Base-by-base conservation (phyloP, 2,329 filamentous ascomycete genomes). In the Dactylellina drechsleri region DNA sequence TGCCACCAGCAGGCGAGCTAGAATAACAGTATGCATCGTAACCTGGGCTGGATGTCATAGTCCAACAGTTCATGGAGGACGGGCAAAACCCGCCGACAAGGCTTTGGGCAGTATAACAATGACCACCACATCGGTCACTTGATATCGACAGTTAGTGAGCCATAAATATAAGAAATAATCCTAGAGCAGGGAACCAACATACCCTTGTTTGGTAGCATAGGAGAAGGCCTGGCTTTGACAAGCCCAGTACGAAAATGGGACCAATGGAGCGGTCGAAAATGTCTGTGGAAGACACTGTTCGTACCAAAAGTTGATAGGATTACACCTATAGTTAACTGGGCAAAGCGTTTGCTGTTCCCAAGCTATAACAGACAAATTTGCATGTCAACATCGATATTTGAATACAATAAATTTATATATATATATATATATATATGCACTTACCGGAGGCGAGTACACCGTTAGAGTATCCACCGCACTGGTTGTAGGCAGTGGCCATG, bases 251-350 rank as follows among this genome's bases (percentile, higher is more conserved):
- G 40, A 23, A 31, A 53, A 20, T 59, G 71, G 64, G 8, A 52
- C 65, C 28, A 68, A 12, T 18, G 71, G 64, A 16, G 71, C 53
- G 16, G 59, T 64, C 1, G 64, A 57, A 31, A 49, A 41, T 6
- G 62, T 75, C 18, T 28, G 62, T 36, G 71, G 71, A 23, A 67
- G 58, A 65, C 71, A 75, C n/a, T 75, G 71, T 28, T 31, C 50
- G 45, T 75, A 75, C 64, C 64, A 75, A 53, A 75, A 75, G 26
- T 75, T 75, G 15, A 47, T n/a, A 4, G 71, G 64, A n/a, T 75
- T 64, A 40, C 71, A 75, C 53, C 59, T 67, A 52, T 75, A 75
- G 13, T 75, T 75, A 43, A 75, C 57, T 43, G 71, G 71, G 16
- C 71, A 75, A 10, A 75, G 57, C 12, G 71, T 75, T 59, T 75